Evolutionary conservation across 2,329 filamentous ascomycete genomes (phyloP), one percentile per base, ranked within the genome.

Genomic region (Phaeosphaeriaceae sp.): DNA sequence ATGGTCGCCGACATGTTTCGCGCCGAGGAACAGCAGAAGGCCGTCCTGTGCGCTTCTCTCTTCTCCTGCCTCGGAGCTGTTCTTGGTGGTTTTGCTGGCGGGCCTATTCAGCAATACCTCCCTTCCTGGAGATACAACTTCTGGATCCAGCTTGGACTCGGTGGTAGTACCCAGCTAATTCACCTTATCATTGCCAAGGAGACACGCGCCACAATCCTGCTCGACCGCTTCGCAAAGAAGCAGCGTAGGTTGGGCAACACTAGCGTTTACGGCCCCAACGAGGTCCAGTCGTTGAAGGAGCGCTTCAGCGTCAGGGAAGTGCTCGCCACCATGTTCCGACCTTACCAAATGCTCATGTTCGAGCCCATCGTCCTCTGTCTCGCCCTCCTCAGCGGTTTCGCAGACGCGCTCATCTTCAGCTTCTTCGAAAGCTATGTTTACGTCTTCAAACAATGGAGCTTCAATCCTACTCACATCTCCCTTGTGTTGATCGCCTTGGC

Each of bases 91-190:
- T 89, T 93, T 89, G 90, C 92, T 21, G 91, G 91, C 65, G 91
- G 90, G 0, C 91, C 92, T 65, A 85, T 89, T 19, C 85, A 92
- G 73, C 76, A 85, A 33, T 87, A 86, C 63, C 81, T 91, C 1
- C 79, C 86, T 17, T 9, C 11, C 24, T 94, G 91, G 91, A 84
- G 84, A 62, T 93, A 88, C 88, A 87, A 84, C 56, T 92, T 94
- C 75, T 95, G 91, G 90, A 89, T 93, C 62, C 91, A 93, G 76
- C 85, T 95, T 60, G 91, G 93, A 63, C 89, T 95, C 54, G 91
- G 92, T 24, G 87, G 77, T 5, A 82, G 86, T 25, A 86, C 91
- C 1, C 91, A 94, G 69, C 21, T 85, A 3, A 69, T 91, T 9
- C 91, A 93, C 72, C 78, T 88, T 48, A 72, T 90, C 58, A 81